A percentile compares a stretch with the other conserved stretches of the same genome.
Conservation (phyloP, 1,284 basidiomycete genomes). For the Leucoagaricus sp. region DNA sequence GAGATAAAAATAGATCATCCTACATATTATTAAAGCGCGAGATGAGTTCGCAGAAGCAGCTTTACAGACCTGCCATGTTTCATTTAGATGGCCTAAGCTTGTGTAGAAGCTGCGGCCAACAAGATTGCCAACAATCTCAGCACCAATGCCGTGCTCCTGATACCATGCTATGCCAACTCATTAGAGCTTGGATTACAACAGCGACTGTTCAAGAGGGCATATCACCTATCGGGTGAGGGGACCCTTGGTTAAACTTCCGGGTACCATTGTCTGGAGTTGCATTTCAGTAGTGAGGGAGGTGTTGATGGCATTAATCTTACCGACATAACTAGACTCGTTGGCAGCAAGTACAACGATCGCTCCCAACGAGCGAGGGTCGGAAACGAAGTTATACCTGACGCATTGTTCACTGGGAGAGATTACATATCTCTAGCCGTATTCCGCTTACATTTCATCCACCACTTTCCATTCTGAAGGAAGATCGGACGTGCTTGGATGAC, state of each 20-base stretch:
- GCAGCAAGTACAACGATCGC: conserved; percentile 69
- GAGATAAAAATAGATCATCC: conserved; percentile 64
- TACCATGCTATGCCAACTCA: conserved; percentile 67
- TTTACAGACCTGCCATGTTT: conserved; percentile 61
- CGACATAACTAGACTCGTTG: conserved; percentile 65
- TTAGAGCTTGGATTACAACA: neutral
- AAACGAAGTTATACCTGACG: conserved; percentile 76
- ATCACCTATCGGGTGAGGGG: conserved; percentile 66
- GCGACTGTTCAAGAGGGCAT: neutral
- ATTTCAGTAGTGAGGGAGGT: neutral
- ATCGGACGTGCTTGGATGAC: conserved; percentile 67
- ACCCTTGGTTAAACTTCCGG: conserved; percentile 57
- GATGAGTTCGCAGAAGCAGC: neutral
- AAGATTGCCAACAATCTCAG: conserved; percentile 44
- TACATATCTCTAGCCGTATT: too few species aligned
- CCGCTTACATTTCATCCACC: conserved; percentile 57
- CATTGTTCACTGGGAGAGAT: too few species aligned
- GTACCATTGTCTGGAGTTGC: conserved; percentile 44
- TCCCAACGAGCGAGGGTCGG: conserved; percentile 68
- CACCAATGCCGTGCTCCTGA: conserved; percentile 68
- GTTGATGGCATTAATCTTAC: conserved; percentile 36
- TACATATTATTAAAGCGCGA: conserved; percentile 25
- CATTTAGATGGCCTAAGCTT: conserved; percentile 72
- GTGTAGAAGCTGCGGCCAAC: conserved; percentile 84
- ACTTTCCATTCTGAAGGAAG: conserved; percentile 68